Base-by-base conservation (phyloP, 176 grass and related monocot species). In the Dactylis glomerata region DNA sequence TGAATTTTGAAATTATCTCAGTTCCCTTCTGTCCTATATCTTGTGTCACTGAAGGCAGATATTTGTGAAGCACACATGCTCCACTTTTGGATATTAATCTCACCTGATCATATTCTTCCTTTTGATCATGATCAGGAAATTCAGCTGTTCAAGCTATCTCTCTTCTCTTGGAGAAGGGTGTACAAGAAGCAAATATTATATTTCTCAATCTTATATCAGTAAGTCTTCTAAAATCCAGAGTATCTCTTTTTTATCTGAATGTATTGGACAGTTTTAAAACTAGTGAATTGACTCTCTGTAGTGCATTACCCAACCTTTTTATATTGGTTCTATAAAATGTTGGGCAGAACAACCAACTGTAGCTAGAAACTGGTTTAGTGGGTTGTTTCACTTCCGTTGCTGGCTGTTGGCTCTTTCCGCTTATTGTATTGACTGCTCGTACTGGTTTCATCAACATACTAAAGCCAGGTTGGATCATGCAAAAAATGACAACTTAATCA, bases 71-170 rank as follows among this genome's bases (percentile, higher is more conserved):
- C 1, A 16, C 5, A 41, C 44, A 12, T 40, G 32, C 77, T 47
- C 30, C 26, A 74, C 20, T 47, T 2, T 26, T 61, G 55, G 70
- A 34, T 67, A 32, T 55, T 87, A n/a, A 47, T 34, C 11, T 33
- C 20, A 73, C n/a, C n/a, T 49, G 13, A 49, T 68, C 22, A 33
- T 34, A 11, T 57, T 42, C 28, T 6, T 13, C 12, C 40, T 82
- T 71, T 86, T 77, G 65, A 81, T 84, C 64, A 51, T 85, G 61
- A 76, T 19, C 82, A 98, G 92, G 91, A 58, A 98, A 98, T 84
- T 93, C 95, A 82, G 95, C 91, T 34, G 91, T 98, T 83, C 91
- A 98, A 64, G 92, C 92, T 70, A 98, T 95, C 33, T 93, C 93
- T 80, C 88, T 98, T 76, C 85, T 98, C 31, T 73, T 95, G 81